Evolutionary conservation across 768 basidiomycete species (phyloP), one percentile per base, ranked within the genome.

Genomic region (Hebeloma cylindrosporum): DNA sequence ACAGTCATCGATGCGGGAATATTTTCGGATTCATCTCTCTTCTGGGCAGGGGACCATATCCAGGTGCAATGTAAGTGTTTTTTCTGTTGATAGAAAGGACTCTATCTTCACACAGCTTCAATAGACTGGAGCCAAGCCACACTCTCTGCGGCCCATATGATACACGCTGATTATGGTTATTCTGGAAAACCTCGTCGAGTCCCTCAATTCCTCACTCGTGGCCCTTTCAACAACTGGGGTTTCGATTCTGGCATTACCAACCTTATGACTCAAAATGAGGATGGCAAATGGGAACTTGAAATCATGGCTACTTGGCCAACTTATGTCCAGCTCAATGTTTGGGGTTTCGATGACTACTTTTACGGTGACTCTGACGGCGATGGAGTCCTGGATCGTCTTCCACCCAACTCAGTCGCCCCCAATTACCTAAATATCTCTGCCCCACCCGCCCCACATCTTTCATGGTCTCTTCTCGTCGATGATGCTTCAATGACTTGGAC

Each of bases 341-440:
- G 83, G 73, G 86, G 82, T 45, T 93, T 82, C 62, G 92, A 94
- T 60, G 82, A 94, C 56, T 96, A 80, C 70, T 96, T 85, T 70
- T 95, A 94, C 54, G 93, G 93, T 47, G 93, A 96, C 57, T 69
- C 79, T 9, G 93, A 96, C 58, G 82, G 74, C 21, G 93, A 96
- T 57, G 90, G 89, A 38, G 70, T 93, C 39, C 72, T 96, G 56
- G 93, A 95, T 57, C 89, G 93, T 43, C 78, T 95, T 5, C 90
- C 93, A 9, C 93, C 93, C 16, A 94, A 94, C 65, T 80, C 82
- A 4, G 77, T 78, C 18, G 85, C 90, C 1, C 79, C 90, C 21
- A 94, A 93, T 64, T 95, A 82, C 62, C 68, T 94, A 53, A 96
- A 96, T 68, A 83, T 96, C 71, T 90, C 93, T 21, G 86, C 89